Conservation (phyloP, 371 early-diverging fungal species). For the Rhizomucor pusillus region DNA sequence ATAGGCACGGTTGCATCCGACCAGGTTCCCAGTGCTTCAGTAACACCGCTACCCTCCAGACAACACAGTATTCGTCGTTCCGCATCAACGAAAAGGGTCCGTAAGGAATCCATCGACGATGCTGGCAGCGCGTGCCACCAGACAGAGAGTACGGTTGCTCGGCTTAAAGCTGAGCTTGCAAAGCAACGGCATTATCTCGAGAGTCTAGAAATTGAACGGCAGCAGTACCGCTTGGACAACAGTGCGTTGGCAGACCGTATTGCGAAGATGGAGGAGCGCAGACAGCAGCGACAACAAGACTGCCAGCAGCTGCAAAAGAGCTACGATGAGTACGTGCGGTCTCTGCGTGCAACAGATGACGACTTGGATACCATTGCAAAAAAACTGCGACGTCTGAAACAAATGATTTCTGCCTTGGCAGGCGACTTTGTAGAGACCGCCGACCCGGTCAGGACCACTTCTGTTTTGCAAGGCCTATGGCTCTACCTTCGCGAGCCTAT, state of each 20-base stretch:
- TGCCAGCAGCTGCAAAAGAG: conserved; percentile 34
- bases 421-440: conserved; percentile 39
- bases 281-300: conserved; percentile 23
- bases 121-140: too few species aligned
- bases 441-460: conserved; percentile 43
- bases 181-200: conserved; percentile 17
- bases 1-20: too few species aligned
- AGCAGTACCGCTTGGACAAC: conserved; percentile 20
- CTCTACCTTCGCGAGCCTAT: conserved; percentile 35
- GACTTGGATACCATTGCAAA: conserved; percentile 46
- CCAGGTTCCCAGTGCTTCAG: too few species aligned
- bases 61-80: too few species aligned
- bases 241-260: conserved; percentile 16
- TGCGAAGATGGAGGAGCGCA: conserved; percentile 9
- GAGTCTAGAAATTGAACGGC: conserved; percentile 19
- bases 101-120: too few species aligned
- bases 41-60: too few species aligned
- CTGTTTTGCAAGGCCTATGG: conserved; percentile 38
- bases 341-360: conserved; percentile 55
- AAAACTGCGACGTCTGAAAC: conserved; percentile 48
- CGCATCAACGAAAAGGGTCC: too few species aligned
- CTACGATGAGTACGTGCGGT: conserved; percentile 52
- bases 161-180: conserved; percentile 16
- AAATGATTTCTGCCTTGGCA: conserved; percentile 40
- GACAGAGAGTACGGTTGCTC: conserved; percentile 4